Percentiles rank a stretch among this genome's conserved stretches.
Conservation (phyloP, 169 alveolate genomes). For the Eimeria zaria region DNA sequence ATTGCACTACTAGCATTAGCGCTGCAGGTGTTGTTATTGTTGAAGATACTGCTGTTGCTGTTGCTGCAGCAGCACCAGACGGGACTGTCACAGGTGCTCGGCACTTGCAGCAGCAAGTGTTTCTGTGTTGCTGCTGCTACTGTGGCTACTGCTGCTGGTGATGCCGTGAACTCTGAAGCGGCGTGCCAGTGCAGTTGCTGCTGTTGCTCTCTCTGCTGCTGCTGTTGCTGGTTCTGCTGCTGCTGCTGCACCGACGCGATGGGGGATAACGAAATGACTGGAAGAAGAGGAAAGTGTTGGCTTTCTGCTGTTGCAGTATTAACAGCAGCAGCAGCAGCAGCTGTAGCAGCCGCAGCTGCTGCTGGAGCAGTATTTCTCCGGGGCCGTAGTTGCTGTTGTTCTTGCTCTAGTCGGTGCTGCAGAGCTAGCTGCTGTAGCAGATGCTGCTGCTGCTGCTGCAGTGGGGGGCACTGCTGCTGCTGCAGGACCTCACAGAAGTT, state of each 20-base stretch:
- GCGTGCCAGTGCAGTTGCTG: not conserved
- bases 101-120: constrained; percentile 45
- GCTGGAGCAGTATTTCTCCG: constrained; percentile 57
- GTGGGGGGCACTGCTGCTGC: not conserved
- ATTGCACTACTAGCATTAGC: not conserved
- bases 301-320: not conserved
- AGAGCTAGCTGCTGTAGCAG: not conserved
- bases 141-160: not conserved
- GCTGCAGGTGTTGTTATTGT: not conserved
- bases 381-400: constrained; percentile 5
- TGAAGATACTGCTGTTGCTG: not conserved
- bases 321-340: not conserved
- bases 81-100: constrained; percentile 3
- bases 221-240: constrained; percentile 16
- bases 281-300: not conserved
- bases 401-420: not conserved
- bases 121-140: not conserved
- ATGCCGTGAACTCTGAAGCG: not conserved
- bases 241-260: constrained; percentile 14
- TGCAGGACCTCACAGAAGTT: not conserved
- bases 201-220: not conserved
- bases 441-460: not conserved
- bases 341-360: constrained; percentile 9
- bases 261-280: not conserved
- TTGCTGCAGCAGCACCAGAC: constrained; percentile 2